Evolutionary conservation across 106 monocot genomes (phyloP), one percentile per base, ranked within the genome.

Genomic region (Iris macrosiphon): DNA sequence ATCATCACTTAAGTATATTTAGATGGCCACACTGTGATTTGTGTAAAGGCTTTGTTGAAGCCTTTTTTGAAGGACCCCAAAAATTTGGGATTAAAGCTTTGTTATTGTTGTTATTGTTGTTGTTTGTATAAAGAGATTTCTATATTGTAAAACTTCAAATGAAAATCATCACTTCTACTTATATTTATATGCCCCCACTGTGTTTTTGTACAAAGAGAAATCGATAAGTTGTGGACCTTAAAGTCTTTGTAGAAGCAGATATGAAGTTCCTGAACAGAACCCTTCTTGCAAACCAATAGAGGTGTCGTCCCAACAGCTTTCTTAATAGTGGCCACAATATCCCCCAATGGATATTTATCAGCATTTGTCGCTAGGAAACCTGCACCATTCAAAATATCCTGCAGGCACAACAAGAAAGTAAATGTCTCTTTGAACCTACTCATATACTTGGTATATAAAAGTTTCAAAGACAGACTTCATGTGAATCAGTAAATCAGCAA

Each of bases 171-270:
- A n/a, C n/a, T n/a, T n/a, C n/a, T n/a, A n/a, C n/a, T n/a, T n/a
- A n/a, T n/a, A n/a, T n/a, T n/a, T n/a, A n/a, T n/a, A n/a, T n/a
- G n/a, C n/a, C n/a, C n/a, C n/a, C n/a, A n/a, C n/a, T n/a, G n/a
- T n/a, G n/a, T n/a, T n/a, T n/a, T n/a, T 2, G 30, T 4, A 29
- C 27, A 19, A 2, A 11, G 4, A 4, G 17, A 3, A 44, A 55
- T n/a, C n/a, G n/a, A n/a, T n/a, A 64, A 19, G 49, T 27, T 40
- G 26, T 26, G 25, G 17, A 95, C 94, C 84, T 70, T 75, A 51
- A 89, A 85, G 56, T 95, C 78, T 67, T 95, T 95, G 27, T 78
- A 41, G 47, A 95, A 85, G 62, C 94, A 95, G 43, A 95, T 67
- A 26, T 69, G 82, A 25, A 95, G 85, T 95, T 95, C 94, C 66